These are phyloP conservation scores for Corylus americana DNA, from an alignment of 306 rosid species.

Conservation along the genomic window DNA sequence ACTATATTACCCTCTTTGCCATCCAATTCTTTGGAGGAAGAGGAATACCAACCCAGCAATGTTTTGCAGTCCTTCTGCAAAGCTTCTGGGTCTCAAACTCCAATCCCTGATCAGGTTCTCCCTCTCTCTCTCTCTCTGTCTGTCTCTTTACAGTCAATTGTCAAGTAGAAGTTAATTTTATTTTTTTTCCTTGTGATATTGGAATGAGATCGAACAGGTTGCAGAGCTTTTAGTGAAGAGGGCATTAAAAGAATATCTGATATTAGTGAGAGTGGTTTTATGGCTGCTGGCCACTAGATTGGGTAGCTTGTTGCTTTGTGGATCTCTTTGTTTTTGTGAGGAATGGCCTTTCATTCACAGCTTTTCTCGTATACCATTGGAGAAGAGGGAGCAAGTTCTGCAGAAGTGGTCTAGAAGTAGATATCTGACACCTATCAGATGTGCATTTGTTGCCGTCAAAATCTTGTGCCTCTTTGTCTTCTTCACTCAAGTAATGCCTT, in stretches of 20 bases:
- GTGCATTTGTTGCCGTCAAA: slow-evolving; percentile 51
- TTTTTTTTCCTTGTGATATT: neutral
- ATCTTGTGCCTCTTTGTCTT: slow-evolving; percentile 45
- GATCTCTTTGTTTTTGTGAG: slow-evolving; percentile 44
- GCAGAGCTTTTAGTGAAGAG: slow-evolving; percentile 51
- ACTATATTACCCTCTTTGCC: slow-evolving; percentile 64
- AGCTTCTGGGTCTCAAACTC: slow-evolving; percentile 60
- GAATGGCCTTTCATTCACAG: slow-evolving; percentile 68
- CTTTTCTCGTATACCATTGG: slow-evolving; percentile 52
- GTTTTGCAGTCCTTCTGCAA: slow-evolving; percentile 41
- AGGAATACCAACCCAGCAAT: slow-evolving; percentile 13
- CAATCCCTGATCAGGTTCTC: slow-evolving; percentile 57
- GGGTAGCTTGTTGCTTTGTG: slow-evolving; percentile 72
- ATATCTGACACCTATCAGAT: slow-evolving; percentile 63
- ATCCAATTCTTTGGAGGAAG: slow-evolving; percentile 7
- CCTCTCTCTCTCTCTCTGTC: neutral
- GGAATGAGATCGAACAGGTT: slow-evolving; percentile 29
- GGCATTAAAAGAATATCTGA: slow-evolving; percentile 49
- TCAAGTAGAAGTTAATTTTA: neutral
- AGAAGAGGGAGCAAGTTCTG: slow-evolving; percentile 62
- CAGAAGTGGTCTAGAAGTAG: slow-evolving; percentile 59
- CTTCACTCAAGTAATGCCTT: slow-evolving; percentile 63
- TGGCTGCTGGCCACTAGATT: slow-evolving; percentile 55
- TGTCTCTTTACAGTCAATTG: neutral
- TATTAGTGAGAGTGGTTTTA: slow-evolving; percentile 48